Conservation (phyloP, 2,329 filamentous ascomycete species). For the Fusarium lateritium region DNA sequence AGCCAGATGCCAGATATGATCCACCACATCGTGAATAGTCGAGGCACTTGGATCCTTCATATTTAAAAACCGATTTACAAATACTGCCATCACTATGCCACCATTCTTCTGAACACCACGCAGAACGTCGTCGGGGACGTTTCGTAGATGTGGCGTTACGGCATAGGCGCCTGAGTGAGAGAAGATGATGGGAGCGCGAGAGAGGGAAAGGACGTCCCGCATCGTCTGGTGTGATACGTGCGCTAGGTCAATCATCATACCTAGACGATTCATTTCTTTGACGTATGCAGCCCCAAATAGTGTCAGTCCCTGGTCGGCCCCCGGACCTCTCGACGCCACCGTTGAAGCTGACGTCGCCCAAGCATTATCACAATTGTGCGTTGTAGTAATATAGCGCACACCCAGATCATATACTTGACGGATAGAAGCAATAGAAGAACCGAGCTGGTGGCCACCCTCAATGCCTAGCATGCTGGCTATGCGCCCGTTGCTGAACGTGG, state of each 20-base stretch:
- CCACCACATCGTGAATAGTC: constrained; percentile 54
- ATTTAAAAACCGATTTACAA: constrained; percentile 53
- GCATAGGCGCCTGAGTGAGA: constrained; percentile 49
- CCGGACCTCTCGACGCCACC: constrained; percentile 39
- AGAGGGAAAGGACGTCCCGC: constrained; percentile 46
- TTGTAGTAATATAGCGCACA: constrained; percentile 55
- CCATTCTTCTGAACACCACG: constrained; percentile 52
- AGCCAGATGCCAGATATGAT: constrained; percentile 51
- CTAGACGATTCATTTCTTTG: constrained; percentile 55
- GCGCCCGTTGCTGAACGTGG: constrained; percentile 50
- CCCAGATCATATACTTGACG: constrained; percentile 55
- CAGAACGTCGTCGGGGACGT: constrained; percentile 59
- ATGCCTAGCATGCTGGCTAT: constrained; percentile 56
- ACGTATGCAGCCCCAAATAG: constrained; percentile 47
- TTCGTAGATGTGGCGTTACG: constrained; percentile 51
- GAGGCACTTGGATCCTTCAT: constrained; percentile 49
- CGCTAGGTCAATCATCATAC: constrained; percentile 53
- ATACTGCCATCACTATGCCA: constrained; percentile 58
- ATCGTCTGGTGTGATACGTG: constrained; percentile 50
- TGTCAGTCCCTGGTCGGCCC: constrained; percentile 41
- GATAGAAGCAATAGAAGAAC: constrained; percentile 52
- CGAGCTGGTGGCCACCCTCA: constrained; percentile 55
- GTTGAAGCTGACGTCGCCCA: constrained; percentile 51
- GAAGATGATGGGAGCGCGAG: constrained; percentile 51
- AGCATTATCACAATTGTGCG: constrained; percentile 53